Base-by-base conservation (phyloP, 768 basidiomycete species). In the Mycena vitilis region DNA sequence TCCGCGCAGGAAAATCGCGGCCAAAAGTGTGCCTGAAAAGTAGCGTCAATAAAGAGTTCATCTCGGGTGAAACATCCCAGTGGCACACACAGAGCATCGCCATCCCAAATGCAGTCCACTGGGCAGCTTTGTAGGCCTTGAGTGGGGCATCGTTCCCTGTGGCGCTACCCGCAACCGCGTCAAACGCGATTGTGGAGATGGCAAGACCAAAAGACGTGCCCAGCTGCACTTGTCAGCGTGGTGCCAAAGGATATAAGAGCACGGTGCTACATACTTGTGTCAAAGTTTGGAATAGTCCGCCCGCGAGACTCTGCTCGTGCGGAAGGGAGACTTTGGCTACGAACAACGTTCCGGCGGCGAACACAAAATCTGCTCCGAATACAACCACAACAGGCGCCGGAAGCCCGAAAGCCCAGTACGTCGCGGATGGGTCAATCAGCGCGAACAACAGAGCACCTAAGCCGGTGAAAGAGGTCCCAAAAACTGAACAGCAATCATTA, bases 341-440 rank as follows among this genome's bases (percentile, higher is more conserved):
- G 71, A 91, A 95, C n/a, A 95, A 78, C 6, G 91, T 91, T 5
- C 93, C 94, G 0, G 88, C 80, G 0, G 93, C 81, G 72, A 89
- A 94, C 3, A 92, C 87, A 68, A 95, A 92, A 73, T 95, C 94
- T 0, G 89, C 91, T 22, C 94, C 94, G 56, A 93, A 84, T 15
- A 94, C 93, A 23, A 86, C 79, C 51, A 92, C 64, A 48, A 87
- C 78, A 0, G 91, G 85, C 1, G 89, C 86, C 0, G 92, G 91
- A 77, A 95, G 94, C 12, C 88, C 89, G 62, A 85, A 91, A 1
- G 90, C 91, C 94, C 93, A 95, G 73, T 89, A 95, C 0, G 88
- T 77, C 7, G 81, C 81, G 0, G 76, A 71, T 0, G 90, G 85
- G n/a, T 86, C 69, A 69, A 94, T 92, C 2, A 91, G 71, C 1